These are phyloP conservation scores for Juglanconis sp. DNA, from an alignment of 2,329 filamentous ascomycete genomes.

Conservation along the genomic window DNA sequence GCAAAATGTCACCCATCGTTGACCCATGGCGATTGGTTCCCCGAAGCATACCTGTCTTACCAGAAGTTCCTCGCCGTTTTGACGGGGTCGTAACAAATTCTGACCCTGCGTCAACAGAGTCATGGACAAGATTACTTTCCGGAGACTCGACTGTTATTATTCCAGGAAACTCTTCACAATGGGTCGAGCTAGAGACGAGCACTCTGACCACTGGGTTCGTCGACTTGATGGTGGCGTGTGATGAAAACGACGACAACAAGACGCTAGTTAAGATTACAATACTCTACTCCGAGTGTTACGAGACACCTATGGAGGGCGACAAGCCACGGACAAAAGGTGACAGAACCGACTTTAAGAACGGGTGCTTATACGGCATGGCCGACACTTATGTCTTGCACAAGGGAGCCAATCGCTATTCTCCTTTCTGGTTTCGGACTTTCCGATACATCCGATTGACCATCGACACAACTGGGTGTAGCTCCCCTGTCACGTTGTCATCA, in stretches of 20 bases:
- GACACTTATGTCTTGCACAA: slow-evolving; percentile 6
- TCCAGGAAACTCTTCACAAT: slow-evolving; percentile 14
- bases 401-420: slow-evolving; percentile 14
- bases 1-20: slow-evolving; percentile 19
- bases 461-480: background rate
- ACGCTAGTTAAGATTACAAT: slow-evolving; percentile 21
- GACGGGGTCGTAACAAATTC: slow-evolving; percentile 4
- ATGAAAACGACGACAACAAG: slow-evolving; percentile 1
- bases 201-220: slow-evolving; percentile 3
- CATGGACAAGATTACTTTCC: background rate
- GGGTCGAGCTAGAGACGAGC: slow-evolving; percentile 16
- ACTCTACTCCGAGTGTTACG: slow-evolving; percentile 32
- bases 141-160: slow-evolving; percentile 15
- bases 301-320: slow-evolving; percentile 22
- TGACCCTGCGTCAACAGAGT: background rate
- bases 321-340: slow-evolving; percentile 16
- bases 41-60: slow-evolving; percentile 12
- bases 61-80: slow-evolving; percentile 10
- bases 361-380: slow-evolving; percentile 11
- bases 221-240: background rate
- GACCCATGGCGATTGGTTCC: slow-evolving; percentile 14
- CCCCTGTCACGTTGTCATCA: slow-evolving; percentile 2
- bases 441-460: slow-evolving; percentile 17
- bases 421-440: slow-evolving; percentile 20
- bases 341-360: slow-evolving; percentile 13